Evolutionary conservation across 371 early-diverging fungal species (phyloP).

Genomic region (Mucor sp.): DNA sequence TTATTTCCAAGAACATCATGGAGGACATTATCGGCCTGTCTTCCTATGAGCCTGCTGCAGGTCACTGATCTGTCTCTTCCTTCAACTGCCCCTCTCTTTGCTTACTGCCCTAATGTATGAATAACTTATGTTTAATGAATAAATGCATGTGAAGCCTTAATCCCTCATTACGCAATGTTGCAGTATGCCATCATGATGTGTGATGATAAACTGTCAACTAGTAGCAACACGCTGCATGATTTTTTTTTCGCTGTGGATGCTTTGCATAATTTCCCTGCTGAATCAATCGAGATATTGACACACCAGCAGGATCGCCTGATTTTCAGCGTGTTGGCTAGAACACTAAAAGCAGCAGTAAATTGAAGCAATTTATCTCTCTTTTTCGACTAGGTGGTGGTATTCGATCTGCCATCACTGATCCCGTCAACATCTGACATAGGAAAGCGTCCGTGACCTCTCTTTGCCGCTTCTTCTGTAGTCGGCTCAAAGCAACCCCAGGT

Average conservation of each 20-base stretch:
- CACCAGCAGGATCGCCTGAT: neutral
- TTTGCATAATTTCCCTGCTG: neutral
- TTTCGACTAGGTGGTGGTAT: neutral
- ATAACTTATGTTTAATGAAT: too few relatives aligned
- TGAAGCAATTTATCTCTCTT: neutral
- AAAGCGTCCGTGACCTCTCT: neutral
- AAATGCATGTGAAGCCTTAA: too few relatives aligned
- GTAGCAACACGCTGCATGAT: too few relatives aligned
- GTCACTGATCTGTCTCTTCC: neutral
- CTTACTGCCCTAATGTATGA: neutral
- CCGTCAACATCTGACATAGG: neutral
- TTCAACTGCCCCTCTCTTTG: too few relatives aligned
- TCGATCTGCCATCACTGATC: neutral
- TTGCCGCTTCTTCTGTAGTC: neutral
- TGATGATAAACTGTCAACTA: too few relatives aligned
- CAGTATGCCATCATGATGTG: too few relatives aligned
- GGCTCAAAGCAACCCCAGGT: neutral
- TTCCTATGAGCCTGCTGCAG: neutral
- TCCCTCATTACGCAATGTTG: too few relatives aligned
- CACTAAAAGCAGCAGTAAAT: neutral
- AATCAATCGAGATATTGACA: neutral
- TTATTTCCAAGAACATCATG: slow-evolving; percentile 3
- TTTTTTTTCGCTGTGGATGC: too few relatives aligned
- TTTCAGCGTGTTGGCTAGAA: neutral
- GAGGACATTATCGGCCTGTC: neutral